Base-by-base conservation (phyloP, 148 eudicot genomes). In the Fagopyrum tataricum region DNA sequence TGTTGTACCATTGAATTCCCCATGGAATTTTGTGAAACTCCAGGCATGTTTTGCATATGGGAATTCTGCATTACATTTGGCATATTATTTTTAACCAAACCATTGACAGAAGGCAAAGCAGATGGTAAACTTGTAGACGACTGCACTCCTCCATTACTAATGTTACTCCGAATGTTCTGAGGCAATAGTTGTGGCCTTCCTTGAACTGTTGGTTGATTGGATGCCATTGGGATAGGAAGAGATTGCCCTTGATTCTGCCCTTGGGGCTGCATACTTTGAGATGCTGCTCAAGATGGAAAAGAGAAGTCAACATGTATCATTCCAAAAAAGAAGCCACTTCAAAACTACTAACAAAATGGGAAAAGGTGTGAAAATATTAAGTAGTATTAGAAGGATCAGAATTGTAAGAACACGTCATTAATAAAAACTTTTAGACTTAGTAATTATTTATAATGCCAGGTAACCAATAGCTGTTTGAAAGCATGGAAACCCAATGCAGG, bases 181-280 rank as follows among this genome's bases (percentile, higher is more conserved):
- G 88, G 52, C 77, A 88, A 77, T 64, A 87, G 75, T 72, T 84
- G 98, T 71, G 86, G 93, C 37, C 87, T 88, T 24, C 79, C 66
- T 80, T 88, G 96, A 83, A 82, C 59, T 80, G 87, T 89, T 83
- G 86, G 51, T 80, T 85, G 93, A 85, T 79, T 91, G 62, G 86
- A 53, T 44, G 75, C 82, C 85, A 89, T 82, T 48, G 90, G 87
- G 37, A 77, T 83, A 53, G 92, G 81, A 78, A 86, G 85, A 68
- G 87, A 82, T 73, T 76, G 97, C 49, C 79, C 86, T 77, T 83
- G 98, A 78, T 79, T 91, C 67, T 76, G 86, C 67, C 81, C 83
- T 84, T 89, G 97, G 39, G 90, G 42, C 76, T 82, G 94, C 84
- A 86, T 82, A 70, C 75, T 80, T 71, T 82, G 90, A 74, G 98